Conservation (phyloP, 139 green algal genomes). For the Trebouxia sp. region DNA sequence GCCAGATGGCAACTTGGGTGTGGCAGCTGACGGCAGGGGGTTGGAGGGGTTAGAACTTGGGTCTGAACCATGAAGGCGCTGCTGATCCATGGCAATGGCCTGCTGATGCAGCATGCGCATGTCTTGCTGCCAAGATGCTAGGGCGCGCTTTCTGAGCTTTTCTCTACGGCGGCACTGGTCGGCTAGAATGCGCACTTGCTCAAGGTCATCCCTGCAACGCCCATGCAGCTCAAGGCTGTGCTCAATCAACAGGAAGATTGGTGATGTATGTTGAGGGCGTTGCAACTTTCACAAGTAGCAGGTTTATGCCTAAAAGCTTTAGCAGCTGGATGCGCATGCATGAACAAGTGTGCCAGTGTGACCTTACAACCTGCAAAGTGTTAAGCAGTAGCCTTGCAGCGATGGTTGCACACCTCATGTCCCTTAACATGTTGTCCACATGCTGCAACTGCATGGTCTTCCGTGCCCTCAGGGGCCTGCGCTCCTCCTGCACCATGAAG, state of each 20-base stretch:
- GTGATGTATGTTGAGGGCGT: too few relatives aligned
- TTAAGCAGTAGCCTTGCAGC: not conserved
- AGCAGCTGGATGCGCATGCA: too few relatives aligned
- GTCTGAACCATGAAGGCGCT: not conserved
- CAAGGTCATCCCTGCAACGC: constrained; percentile 43
- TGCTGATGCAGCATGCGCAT: not conserved
- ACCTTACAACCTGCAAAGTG: not conserved
- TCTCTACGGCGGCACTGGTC: constrained; percentile 52
- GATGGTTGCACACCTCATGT: constrained; percentile 16
- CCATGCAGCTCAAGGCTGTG: not conserved
- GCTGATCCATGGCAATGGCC: not conserved
- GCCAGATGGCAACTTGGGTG: not conserved
- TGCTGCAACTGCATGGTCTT: constrained; percentile 29
- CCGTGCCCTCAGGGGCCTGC: not conserved
- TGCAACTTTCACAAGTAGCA: too few relatives aligned
- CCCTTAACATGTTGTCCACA: not conserved
- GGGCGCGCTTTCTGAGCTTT: constrained; percentile 48
- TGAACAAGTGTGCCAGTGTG: too few relatives aligned
- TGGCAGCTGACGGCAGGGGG: too few relatives aligned
- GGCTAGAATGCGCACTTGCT: constrained; percentile 48
- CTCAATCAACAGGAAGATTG: too few relatives aligned
- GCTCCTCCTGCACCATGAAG: constrained; percentile 45
- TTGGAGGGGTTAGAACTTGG: too few relatives aligned
- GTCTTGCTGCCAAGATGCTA: constrained; percentile 40
- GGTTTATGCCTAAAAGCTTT: too few relatives aligned